phyloP scores from a whole-genome alignment of 2,329 filamentous ascomycete species.

The Sclerotinia borealis region DNA sequence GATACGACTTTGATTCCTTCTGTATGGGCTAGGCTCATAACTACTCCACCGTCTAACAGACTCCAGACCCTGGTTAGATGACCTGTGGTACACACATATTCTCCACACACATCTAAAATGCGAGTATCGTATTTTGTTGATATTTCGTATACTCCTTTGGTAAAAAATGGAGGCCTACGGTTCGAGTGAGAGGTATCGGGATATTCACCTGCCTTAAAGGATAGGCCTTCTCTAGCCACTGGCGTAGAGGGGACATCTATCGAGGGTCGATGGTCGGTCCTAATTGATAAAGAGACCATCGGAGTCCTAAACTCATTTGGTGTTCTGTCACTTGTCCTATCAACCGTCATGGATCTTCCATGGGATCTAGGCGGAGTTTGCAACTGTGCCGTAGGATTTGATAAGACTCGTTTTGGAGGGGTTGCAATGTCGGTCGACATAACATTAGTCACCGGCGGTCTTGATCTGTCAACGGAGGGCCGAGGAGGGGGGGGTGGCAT shows the following conservation, averaged over 20 bases:
- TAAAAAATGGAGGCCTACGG: slow-evolving; percentile 70
- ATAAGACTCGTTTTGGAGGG: slow-evolving; percentile 41
- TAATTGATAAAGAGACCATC: slow-evolving; percentile 18
- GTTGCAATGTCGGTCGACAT: slow-evolving; percentile 17
- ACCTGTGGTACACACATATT: slow-evolving; percentile 80
- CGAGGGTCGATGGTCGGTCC: slow-evolving; percentile 16
- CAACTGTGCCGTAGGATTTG: slow-evolving; percentile 41
- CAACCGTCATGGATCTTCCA: slow-evolving; percentile 46
- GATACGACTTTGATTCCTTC: slow-evolving; percentile 80
- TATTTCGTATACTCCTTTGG: slow-evolving; percentile 68
- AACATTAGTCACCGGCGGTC: slow-evolving; percentile 17
- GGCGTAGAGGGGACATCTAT: slow-evolving; percentile 15
- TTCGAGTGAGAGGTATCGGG: slow-evolving; percentile 83
- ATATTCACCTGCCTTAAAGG: slow-evolving; percentile 46
- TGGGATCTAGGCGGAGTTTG: slow-evolving; percentile 40
- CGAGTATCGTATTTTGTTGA: slow-evolving; percentile 80
- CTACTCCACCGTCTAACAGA: slow-evolving; percentile 69
- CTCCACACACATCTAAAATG: slow-evolving; percentile 80
- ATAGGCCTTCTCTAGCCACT: slow-evolving; percentile 17
- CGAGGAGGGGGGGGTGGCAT: slow-evolving; percentile 28
- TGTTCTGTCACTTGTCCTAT: slow-evolving; percentile 37
- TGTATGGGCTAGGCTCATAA: slow-evolving; percentile 76
- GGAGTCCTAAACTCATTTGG: slow-evolving; percentile 36
- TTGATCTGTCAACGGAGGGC: slow-evolving; percentile 25
- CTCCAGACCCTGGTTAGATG: slow-evolving; percentile 87